Conservation (phyloP, 2,329 filamentous ascomycete genomes). For the Diaporthe australafricana region DNA sequence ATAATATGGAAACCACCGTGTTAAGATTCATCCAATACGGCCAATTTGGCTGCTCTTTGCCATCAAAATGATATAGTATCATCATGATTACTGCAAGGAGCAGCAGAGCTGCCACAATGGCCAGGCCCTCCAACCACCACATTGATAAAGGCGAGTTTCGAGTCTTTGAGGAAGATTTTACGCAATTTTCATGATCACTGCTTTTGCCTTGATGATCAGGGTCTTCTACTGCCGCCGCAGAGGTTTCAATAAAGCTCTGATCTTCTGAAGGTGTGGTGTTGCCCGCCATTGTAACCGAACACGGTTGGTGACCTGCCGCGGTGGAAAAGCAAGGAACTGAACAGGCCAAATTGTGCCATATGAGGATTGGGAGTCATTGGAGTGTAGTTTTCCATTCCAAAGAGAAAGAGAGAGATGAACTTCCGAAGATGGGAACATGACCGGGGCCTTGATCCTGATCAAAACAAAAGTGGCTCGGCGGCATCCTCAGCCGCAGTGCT, state of each 20-base stretch:
- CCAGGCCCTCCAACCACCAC: neutral
- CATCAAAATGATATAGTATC: neutral
- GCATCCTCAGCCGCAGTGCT: no score
- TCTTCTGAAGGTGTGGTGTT: neutral
- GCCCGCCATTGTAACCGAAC: neutral
- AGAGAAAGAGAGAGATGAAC: no score
- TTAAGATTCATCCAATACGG: neutral
- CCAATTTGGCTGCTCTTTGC: neutral
- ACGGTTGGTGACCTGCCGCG: no score
- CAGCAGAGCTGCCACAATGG: neutral
- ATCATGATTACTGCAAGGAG: neutral
- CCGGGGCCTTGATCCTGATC: no score
- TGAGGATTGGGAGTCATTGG: no score
- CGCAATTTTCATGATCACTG: neutral
- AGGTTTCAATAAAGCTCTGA: neutral
- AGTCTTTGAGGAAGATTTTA: rapidly evolving
- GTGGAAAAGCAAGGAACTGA: no score
- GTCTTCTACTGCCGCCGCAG: neutral
- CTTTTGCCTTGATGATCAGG: rapidly evolving
- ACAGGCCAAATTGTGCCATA: no score
- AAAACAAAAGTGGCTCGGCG: no score
- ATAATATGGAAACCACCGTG: neutral
- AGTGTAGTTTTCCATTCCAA: no score
- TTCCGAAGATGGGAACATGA: no score
- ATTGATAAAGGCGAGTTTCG: neutral